Percentiles rank a stretch among this genome's conserved stretches.
Conservation (phyloP, 768 basidiomycete species). For the Mycena epipterygia region DNA sequence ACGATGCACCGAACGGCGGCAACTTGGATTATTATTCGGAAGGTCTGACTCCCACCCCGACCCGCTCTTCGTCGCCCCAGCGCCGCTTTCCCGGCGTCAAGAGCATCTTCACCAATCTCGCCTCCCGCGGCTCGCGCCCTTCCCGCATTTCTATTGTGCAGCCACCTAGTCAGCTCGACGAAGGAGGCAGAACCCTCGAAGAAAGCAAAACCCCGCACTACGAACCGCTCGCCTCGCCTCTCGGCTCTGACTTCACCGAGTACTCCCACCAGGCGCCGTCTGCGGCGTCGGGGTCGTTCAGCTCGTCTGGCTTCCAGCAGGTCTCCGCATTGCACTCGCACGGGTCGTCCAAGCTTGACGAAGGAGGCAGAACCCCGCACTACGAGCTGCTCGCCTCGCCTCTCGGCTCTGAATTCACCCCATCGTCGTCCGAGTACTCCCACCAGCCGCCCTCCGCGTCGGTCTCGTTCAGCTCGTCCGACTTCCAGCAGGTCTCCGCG, state of each 20-base stretch:
- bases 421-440: conserved; percentile 2
- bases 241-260: conserved; percentile 18
- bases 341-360: conserved; percentile 20
- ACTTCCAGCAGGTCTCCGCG: conserved; percentile 14
- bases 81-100: conserved; percentile 39
- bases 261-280: neutral
- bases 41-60: conserved; percentile 38
- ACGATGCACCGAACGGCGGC: neutral
- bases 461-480: neutral
- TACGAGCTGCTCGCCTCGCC: conserved; percentile 23
- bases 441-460: neutral
- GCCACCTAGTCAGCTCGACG: no score
- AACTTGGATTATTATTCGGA: conserved; percentile 20
- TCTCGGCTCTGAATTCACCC: conserved; percentile 18
- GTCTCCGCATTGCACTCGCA: conserved; percentile 19
- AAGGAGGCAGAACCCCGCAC: conserved; percentile 11
- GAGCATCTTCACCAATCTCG: conserved; percentile 37
- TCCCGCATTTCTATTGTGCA: no score
- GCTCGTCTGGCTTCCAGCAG: conserved; percentile 9
- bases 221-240: conserved; percentile 21
- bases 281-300: neutral
- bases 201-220: conserved; percentile 15
- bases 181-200: neutral
- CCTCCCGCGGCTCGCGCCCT: conserved; percentile 34
- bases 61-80: conserved; percentile 38